These are phyloP conservation scores for Hordeum pubiflorum DNA, from an alignment of 202 grass and related monocot species.

Conservation along the genomic window DNA sequence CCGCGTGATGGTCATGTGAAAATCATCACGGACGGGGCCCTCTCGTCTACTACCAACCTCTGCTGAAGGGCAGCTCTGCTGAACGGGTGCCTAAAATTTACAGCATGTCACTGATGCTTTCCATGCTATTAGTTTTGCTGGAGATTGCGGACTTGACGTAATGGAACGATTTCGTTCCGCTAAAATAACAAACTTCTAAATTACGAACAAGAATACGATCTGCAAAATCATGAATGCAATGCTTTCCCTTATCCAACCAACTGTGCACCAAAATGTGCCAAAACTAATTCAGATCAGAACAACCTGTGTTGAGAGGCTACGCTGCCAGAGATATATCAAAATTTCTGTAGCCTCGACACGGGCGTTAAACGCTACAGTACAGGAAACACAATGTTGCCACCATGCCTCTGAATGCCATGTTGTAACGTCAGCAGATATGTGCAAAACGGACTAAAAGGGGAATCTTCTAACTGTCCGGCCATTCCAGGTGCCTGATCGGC, in stretches of 20 bases:
- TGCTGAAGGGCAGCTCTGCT: too few relatives aligned
- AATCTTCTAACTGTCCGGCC: conserved; percentile 49
- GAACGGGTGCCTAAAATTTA: too few relatives aligned
- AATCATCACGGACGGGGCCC: too few relatives aligned
- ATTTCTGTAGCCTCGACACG: background rate
- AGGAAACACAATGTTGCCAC: background rate
- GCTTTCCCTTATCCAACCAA: background rate
- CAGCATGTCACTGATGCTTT: too few relatives aligned
- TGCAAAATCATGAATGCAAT: background rate
- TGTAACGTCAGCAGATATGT: conserved; percentile 4
- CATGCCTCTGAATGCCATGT: background rate
- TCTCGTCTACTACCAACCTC: too few relatives aligned
- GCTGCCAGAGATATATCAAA: background rate
- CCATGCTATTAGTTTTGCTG: too few relatives aligned
- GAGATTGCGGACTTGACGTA: too few relatives aligned
- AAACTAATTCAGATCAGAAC: background rate
- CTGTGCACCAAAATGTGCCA: background rate
- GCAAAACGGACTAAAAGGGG: conserved; percentile 17
- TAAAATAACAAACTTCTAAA: background rate
- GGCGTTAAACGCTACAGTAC: background rate
- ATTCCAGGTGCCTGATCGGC: conserved; percentile 48
- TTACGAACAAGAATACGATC: background rate
- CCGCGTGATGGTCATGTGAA: too few relatives aligned
- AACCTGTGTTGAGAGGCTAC: background rate
- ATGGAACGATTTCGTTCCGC: background rate